Conservation (phyloP, 345 rosid genomes). For the Aquilaria yunnanensis region DNA sequence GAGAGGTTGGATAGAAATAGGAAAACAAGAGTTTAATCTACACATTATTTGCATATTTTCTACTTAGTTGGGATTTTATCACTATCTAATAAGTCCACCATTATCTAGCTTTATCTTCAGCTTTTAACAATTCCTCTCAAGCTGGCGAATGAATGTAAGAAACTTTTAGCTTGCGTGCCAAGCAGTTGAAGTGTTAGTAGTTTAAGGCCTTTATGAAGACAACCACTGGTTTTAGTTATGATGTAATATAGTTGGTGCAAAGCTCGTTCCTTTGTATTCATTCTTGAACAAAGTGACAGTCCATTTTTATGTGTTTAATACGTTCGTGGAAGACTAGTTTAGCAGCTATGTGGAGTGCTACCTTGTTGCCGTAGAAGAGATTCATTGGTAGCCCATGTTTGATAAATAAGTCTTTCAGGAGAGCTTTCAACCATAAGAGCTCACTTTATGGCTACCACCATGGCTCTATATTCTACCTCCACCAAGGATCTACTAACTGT, state of each 20-base stretch:
- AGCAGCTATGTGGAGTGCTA: not conserved
- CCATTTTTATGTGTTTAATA: constrained; percentile 2
- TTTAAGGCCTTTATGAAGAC: too few relatives aligned
- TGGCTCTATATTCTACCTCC: constrained; percentile 8
- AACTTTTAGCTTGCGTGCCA: too few relatives aligned
- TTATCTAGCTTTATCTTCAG: too few relatives aligned
- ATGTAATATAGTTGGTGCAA: not conserved
- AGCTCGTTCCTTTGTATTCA: not conserved
- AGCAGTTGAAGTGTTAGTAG: too few relatives aligned
- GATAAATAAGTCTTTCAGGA: not conserved
- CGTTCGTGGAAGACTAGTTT: constrained; percentile 4
- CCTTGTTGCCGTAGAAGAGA: not conserved
- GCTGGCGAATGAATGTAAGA: too few relatives aligned
- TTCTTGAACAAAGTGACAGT: constrained; percentile 2
- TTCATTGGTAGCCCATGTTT: not conserved
- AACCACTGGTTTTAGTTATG: constrained; percentile 5
- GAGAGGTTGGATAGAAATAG: too few relatives aligned
- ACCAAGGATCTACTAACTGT: not conserved
- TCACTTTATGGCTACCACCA: not conserved
- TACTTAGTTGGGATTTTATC: too few relatives aligned
- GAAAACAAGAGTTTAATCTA: too few relatives aligned
- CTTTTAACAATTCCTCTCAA: too few relatives aligned
- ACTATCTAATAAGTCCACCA: too few relatives aligned
- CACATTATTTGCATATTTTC: too few relatives aligned
- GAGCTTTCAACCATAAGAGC: not conserved